Conservation (phyloP, 225 moss, liverwort and hornwort species). For the Straminergon stramineum region DNA sequence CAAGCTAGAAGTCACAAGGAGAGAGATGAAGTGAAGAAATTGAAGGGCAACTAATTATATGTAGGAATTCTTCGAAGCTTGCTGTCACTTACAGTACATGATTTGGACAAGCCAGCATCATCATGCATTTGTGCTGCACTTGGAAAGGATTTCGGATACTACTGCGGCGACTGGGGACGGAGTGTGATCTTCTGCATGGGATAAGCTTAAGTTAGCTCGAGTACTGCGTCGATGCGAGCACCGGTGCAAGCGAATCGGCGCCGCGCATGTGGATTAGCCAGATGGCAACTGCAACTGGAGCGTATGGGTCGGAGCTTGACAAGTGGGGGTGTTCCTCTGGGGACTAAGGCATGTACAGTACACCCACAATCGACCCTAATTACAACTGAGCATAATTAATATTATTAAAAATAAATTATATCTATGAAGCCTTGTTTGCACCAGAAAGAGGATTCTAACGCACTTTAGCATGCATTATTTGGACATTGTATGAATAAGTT, state of each 20-base stretch:
- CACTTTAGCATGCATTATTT: neutral
- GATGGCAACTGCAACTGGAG: neutral
- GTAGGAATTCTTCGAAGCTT: no score
- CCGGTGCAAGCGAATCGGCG: neutral
- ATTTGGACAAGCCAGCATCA: neutral
- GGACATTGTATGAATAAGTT: neutral
- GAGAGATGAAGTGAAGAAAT: neutral
- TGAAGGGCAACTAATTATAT: neutral
- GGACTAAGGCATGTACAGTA: neutral
- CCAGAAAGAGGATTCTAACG: accelerated
- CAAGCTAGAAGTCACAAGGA: neutral
- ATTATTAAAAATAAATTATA: neutral
- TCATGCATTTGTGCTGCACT: neutral
- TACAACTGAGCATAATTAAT: neutral
- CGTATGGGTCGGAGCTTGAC: neutral
- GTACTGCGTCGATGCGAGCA: neutral
- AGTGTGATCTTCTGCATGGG: neutral
- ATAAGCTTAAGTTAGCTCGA: neutral
- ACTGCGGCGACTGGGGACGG: neutral
- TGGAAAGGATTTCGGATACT: neutral
- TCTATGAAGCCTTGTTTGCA: accelerated
- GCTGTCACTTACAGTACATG: neutral
- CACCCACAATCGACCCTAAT: no score
- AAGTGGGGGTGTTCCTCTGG: neutral
- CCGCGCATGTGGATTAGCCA: neutral